These are phyloP conservation scores for Ambrosiella xylebori DNA, from an alignment of 2,329 filamentous ascomycete species.

Conservation along the genomic window DNA sequence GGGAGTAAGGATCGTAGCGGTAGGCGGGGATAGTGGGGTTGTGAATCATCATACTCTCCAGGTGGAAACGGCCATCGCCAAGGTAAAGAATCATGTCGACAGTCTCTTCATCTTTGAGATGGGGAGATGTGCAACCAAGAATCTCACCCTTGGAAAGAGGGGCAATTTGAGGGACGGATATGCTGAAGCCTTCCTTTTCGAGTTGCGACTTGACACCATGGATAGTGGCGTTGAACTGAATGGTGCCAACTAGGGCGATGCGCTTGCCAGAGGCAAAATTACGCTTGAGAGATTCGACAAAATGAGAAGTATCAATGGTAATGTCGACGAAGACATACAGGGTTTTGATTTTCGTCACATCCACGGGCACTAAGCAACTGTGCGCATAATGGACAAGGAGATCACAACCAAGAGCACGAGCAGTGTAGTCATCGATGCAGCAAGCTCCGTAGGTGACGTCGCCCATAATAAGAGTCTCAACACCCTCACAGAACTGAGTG, in stretches of 20 bases:
- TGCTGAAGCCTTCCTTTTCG: conserved; percentile 66
- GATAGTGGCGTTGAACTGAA: conserved; percentile 95
- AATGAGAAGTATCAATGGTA: conserved; percentile 77
- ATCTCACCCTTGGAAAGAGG: conserved; percentile 92
- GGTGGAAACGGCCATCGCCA: conserved; percentile 83
- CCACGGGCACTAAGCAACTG: conserved; percentile 88
- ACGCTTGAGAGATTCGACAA: conserved; percentile 69
- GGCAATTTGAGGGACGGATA: conserved; percentile 80
- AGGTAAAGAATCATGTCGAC: conserved; percentile 76
- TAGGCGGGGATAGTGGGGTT: conserved; percentile 84
- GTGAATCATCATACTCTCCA: conserved; percentile 98
- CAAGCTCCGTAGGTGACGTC: conserved; percentile 97
- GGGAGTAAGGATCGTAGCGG: conserved; percentile 90
- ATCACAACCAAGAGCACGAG: conserved; percentile 82
- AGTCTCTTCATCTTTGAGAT: conserved; percentile 36
- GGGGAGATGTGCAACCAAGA: conserved; percentile 86
- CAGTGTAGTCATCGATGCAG: conserved; percentile 97
- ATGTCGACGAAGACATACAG: conserved; percentile 98
- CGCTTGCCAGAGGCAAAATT: conserved; percentile 78
- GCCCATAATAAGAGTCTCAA: conserved; percentile 93
- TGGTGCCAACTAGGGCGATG: conserved; percentile 86
- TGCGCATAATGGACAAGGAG: conserved; percentile 93
- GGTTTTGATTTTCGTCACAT: conserved; percentile 91
- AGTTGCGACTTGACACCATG: conserved; percentile 67
- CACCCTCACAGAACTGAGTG: conserved; percentile 79